Evolutionary conservation across 1,139 yeast species (phyloP).

Genomic region (Spencermartinsiella ligniputridi): DNA sequence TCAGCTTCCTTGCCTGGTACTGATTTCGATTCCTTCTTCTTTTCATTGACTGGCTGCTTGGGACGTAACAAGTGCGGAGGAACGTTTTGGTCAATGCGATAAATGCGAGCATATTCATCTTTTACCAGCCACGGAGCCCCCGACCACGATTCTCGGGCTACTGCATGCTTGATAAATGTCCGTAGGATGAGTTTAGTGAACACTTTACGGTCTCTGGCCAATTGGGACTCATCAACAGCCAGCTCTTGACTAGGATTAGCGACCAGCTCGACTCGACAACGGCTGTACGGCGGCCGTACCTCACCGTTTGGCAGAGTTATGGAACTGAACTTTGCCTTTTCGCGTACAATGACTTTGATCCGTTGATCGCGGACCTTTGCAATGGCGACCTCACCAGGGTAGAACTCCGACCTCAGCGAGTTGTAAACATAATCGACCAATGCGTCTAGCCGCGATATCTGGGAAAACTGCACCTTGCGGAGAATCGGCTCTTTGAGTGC

Average conservation of each 20-base stretch:
- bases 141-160: conserved; percentile 73
- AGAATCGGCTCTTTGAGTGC: conserved; percentile 88
- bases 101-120: conserved; percentile 49
- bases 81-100: conserved; percentile 34
- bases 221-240: conserved; percentile 67
- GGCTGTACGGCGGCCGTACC: conserved; percentile 56
- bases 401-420: conserved; percentile 75
- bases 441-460: conserved; percentile 78
- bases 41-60: conserved; percentile 6
- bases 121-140: conserved; percentile 99
- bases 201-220: conserved; percentile 76
- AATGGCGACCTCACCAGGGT: conserved; percentile 83
- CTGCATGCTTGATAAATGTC: conserved; percentile 81
- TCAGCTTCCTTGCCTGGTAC: neutral
- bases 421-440: conserved; percentile 74
- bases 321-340: conserved; percentile 41
- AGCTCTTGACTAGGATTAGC: conserved; percentile 49
- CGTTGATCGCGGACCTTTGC: conserved; percentile 45
- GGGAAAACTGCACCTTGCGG: conserved; percentile 75
- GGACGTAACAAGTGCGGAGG: conserved; percentile 29
- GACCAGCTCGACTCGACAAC: conserved; percentile 63
- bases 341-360: conserved; percentile 52
- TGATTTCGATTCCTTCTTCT: neutral
- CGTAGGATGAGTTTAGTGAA: conserved; percentile 88
- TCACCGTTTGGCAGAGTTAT: conserved; percentile 42